Evolutionary conservation across 1,284 basidiomycete species (phyloP).

Genomic region (Marasmius oreades): DNA sequence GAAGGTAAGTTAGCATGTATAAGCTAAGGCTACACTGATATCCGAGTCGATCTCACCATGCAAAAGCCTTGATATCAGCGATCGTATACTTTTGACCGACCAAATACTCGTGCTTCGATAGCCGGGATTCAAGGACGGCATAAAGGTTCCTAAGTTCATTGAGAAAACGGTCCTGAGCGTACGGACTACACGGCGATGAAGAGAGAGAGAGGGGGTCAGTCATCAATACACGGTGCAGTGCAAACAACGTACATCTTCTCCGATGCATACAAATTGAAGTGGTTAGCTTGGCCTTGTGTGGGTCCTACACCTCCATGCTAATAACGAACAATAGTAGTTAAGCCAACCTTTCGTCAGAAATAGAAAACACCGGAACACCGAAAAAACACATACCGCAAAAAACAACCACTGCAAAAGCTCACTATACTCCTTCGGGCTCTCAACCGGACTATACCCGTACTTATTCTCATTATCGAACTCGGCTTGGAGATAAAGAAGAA

Average conservation of each 20-base stretch:
- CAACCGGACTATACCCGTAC: constrained; percentile 43
- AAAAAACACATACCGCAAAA: background rate
- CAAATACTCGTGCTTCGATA: background rate
- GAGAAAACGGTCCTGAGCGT: background rate
- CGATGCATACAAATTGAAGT: background rate
- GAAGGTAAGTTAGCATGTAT: too few relatives aligned
- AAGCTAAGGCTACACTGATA: too few relatives aligned
- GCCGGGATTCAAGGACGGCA: background rate
- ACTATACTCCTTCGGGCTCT: constrained; percentile 40
- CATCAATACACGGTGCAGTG: too few relatives aligned
- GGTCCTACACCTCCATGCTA: background rate
- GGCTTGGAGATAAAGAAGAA: constrained; percentile 55
- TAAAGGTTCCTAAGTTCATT: constrained; percentile 2
- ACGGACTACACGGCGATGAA: too few relatives aligned
- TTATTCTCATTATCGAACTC: constrained; percentile 49
- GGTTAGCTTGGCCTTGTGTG: background rate
- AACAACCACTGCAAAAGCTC: constrained; percentile 24
- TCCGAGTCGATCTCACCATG: background rate
- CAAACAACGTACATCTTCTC: background rate
- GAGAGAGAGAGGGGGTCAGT: too few relatives aligned
- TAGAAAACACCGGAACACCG: background rate
- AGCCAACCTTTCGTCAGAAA: background rate
- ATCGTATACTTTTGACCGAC: background rate
- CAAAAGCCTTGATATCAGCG: too few relatives aligned
- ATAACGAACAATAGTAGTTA: too few relatives aligned